Evolutionary conservation across 768 basidiomycete species (phyloP).

Genomic region (Rhodocollybia butyracea): DNA sequence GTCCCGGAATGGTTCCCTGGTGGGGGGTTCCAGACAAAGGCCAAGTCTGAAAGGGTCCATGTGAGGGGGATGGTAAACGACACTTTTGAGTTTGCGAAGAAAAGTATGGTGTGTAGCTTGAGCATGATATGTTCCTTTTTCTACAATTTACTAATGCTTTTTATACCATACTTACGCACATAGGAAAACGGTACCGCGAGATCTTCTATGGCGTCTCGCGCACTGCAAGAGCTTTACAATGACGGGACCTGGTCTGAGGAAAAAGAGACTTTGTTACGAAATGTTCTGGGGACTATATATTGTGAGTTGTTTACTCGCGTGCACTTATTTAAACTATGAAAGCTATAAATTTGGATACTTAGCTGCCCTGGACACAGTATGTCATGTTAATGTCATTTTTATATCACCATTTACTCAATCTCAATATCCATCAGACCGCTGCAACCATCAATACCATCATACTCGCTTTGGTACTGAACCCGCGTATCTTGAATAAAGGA

Average conservation of each 20-base stretch:
- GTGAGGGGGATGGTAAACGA: slow-evolving; percentile 24
- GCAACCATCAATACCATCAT: slow-evolving; percentile 10
- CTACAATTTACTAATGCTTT: not conserved
- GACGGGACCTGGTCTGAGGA: slow-evolving; percentile 2
- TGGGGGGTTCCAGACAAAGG: slow-evolving; percentile 31
- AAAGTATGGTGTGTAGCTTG: slow-evolving; percentile 25
- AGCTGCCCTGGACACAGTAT: slow-evolving; percentile 11
- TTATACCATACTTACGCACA: not conserved
- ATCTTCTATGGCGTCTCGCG: slow-evolving; percentile 5
- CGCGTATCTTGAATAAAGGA: slow-evolving; percentile 19
- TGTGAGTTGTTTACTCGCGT: not conserved
- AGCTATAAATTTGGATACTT: not conserved
- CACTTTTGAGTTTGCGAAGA: slow-evolving; percentile 31
- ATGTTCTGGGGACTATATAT: slow-evolving; percentile 2
- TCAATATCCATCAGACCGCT: slow-evolving; percentile 3
- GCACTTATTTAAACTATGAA: not conserved
- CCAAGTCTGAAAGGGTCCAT: slow-evolving; percentile 23
- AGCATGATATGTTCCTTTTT: not conserved
- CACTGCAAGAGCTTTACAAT: slow-evolving; percentile 1
- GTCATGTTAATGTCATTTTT: not conserved
- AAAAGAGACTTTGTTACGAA: not conserved
- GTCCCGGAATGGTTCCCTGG: slow-evolving; percentile 41
- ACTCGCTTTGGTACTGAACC: slow-evolving; percentile 23
- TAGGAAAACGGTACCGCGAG: slow-evolving; percentile 2
- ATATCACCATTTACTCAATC: not conserved